phyloP scores from a whole-genome alignment of 257 asterid species.

The Fraxinus excelsior region DNA sequence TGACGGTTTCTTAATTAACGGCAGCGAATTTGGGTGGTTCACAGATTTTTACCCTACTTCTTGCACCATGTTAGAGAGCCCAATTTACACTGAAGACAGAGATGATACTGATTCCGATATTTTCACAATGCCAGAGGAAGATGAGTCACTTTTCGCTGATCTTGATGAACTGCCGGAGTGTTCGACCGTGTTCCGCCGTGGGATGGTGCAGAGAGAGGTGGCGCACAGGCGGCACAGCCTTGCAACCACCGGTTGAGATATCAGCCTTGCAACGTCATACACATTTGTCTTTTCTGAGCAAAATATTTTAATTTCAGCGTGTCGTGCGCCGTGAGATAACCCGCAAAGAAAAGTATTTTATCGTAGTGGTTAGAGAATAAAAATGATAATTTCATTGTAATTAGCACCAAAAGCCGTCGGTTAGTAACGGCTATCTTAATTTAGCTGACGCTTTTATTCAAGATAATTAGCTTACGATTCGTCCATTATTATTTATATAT shows the following conservation, averaged over 20 bases:
- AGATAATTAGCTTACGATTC: too few species aligned
- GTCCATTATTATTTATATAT: too few species aligned
- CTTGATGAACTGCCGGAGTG: conserved; percentile 96
- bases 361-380: conserved; percentile 53
- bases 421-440: not conserved
- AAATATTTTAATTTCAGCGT: conserved; percentile 25
- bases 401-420: conserved; percentile 42
- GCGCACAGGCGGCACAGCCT: conserved; percentile 49
- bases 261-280: not conserved
- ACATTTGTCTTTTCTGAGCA: conserved; percentile 26
- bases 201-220: conserved; percentile 57
- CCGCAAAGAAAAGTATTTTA: conserved; percentile 32
- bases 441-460: too few species aligned
- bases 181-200: conserved; percentile 71
- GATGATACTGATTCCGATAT: conserved; percentile 43
- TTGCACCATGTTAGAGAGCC: conserved; percentile 57
- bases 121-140: conserved; percentile 78
- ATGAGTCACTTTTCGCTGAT: conserved; percentile 78
- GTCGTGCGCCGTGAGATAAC: conserved; percentile 43
- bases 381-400: conserved; percentile 46
- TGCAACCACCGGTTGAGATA: conserved; percentile 48
- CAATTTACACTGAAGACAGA: conserved; percentile 46
- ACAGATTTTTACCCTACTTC: conserved; percentile 59
- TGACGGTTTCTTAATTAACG: conserved; percentile 26
- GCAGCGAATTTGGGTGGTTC: conserved; percentile 64